phyloP scores from a whole-genome alignment of 2,329 filamentous ascomycete species.

The Neoascochyta sp. region DNA sequence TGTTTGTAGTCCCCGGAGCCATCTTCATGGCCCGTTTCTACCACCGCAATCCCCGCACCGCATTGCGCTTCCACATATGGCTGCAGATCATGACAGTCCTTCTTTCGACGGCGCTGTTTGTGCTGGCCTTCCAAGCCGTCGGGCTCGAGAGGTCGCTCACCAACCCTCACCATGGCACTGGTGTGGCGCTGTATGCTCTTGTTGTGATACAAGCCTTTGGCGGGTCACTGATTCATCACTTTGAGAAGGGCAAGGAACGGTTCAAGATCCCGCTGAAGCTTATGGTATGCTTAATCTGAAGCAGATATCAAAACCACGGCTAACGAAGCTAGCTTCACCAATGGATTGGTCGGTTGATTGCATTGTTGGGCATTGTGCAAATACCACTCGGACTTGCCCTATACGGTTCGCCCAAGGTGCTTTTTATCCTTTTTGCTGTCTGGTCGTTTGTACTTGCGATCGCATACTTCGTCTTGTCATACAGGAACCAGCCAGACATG shows the following conservation, averaged over 20 bases:
- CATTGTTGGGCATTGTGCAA: slow-evolving; percentile 79
- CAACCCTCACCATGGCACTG: slow-evolving; percentile 83
- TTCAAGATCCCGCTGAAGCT: slow-evolving; percentile 56
- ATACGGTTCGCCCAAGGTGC: slow-evolving; percentile 80
- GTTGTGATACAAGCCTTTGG: slow-evolving; percentile 68
- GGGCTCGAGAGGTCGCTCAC: slow-evolving; percentile 67
- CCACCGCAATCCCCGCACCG: slow-evolving; percentile 56
- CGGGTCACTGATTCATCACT: slow-evolving; percentile 60
- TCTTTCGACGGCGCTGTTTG: slow-evolving; percentile 66
- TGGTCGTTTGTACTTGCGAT: slow-evolving; percentile 71
- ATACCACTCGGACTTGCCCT: slow-evolving; percentile 84
- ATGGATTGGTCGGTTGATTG: slow-evolving; percentile 76
- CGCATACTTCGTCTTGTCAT: slow-evolving; percentile 76
- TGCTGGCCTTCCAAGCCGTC: slow-evolving; percentile 75
- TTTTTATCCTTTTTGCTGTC: slow-evolving; percentile 82
- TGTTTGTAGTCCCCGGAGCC: slow-evolving; percentile 69
- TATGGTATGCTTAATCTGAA: slow-evolving; percentile 44
- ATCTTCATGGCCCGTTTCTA: slow-evolving; percentile 73
- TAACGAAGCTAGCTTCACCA: slow-evolving; percentile 67
- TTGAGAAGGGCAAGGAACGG: slow-evolving; percentile 51
- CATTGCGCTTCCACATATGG: slow-evolving; percentile 69
- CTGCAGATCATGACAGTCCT: slow-evolving; percentile 66
- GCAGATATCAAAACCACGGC: slow-evolving; percentile 2
- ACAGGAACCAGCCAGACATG: slow-evolving; percentile 57
- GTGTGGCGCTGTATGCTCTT: slow-evolving; percentile 71